Evolutionary conservation across 1,139 yeast species (phyloP).

Genomic region (Magnusiomyces ingens): DNA sequence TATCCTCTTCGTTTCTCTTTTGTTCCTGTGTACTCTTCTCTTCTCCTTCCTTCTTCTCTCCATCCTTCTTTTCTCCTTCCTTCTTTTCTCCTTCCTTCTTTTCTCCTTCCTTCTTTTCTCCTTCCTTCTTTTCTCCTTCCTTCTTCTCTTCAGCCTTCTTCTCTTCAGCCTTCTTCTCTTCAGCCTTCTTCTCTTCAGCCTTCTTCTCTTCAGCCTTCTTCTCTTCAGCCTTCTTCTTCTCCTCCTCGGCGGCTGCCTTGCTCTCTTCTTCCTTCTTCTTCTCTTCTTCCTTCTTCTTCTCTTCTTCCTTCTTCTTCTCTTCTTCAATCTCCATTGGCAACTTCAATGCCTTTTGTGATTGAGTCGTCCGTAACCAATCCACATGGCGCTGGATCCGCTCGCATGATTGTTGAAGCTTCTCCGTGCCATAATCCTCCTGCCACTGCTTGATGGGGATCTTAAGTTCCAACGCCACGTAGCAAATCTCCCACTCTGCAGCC

Average conservation of each 20-base stretch:
- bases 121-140: not conserved
- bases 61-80: not conserved
- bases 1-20: not conserved
- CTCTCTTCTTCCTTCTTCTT: not conserved
- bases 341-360: not conserved
- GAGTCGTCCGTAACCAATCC: slow-evolving; percentile 23
- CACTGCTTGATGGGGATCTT: slow-evolving; percentile 44
- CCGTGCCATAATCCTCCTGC: slow-evolving; percentile 41
- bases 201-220: not conserved
- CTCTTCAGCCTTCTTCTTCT: not conserved
- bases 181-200: not conserved
- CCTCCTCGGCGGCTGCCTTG: not conserved
- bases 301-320: not conserved
- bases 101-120: not conserved
- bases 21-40: not conserved
- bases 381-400: slow-evolving; percentile 25
- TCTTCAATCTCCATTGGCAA: not conserved
- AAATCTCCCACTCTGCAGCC: slow-evolving; percentile 50
- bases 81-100: not conserved
- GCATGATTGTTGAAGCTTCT: slow-evolving; percentile 34
- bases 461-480: slow-evolving; percentile 37
- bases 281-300: not conserved
- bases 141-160: not conserved
- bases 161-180: not conserved
- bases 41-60: not conserved